Conservation (phyloP, 2,329 filamentous ascomycete genomes). For the Tolypocladium ophioglossoides region DNA sequence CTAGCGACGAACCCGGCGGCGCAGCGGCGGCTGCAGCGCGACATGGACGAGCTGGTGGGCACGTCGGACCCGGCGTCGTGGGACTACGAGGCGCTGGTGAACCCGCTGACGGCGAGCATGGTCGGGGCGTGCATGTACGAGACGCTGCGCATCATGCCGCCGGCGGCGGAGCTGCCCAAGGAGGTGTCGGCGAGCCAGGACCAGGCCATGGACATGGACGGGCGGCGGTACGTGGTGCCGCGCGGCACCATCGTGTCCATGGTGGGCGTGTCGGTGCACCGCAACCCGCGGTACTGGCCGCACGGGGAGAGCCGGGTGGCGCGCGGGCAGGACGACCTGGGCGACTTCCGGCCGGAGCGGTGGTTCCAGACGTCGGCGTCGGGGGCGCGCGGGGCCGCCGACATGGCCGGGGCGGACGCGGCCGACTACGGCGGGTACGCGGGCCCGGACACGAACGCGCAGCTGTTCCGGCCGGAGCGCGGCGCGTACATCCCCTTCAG, state of each 20-base stretch:
- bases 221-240: constrained; percentile 48
- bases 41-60: constrained; percentile 56
- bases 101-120: constrained; percentile 56
- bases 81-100: constrained; percentile 60
- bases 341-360: constrained; percentile 61
- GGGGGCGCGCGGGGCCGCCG: constrained; percentile 13
- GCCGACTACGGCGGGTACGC: constrained; percentile 49
- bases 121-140: constrained; percentile 70
- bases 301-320: constrained; percentile 30
- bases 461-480: constrained; percentile 48
- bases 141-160: constrained; percentile 61
- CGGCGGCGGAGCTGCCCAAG: constrained; percentile 65
- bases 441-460: constrained; percentile 49
- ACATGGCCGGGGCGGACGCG: constrained; percentile 24
- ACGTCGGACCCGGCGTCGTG: constrained; percentile 48
- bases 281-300: constrained; percentile 67
- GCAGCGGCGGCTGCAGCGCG: constrained; percentile 57
- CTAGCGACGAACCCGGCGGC: constrained; percentile 54
- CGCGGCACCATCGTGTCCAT: constrained; percentile 45
- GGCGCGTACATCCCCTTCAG: constrained; percentile 50
- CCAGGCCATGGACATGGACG: constrained; percentile 50
- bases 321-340: constrained; percentile 41
- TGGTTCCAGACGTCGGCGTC: constrained; percentile 44
- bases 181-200: constrained; percentile 34
- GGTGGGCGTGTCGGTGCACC: constrained; percentile 44